These are phyloP conservation scores for Aspergillus melleus DNA, from an alignment of 2,329 filamentous ascomycete genomes.

Conservation along the genomic window DNA sequence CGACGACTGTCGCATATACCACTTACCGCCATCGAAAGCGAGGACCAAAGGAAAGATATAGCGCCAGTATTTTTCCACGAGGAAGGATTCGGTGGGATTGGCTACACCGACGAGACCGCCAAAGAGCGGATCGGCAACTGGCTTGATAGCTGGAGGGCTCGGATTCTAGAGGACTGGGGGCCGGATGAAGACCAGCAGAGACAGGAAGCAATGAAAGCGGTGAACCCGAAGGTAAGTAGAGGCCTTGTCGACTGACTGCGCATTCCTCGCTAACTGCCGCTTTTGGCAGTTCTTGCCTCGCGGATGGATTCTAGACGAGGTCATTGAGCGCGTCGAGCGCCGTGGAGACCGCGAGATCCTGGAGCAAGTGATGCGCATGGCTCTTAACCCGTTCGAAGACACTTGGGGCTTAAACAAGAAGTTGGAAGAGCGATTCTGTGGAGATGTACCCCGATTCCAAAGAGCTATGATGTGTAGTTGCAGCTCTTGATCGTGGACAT, in stretches of 20 bases:
- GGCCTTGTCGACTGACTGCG: conserved; percentile 1
- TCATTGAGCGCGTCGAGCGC: conserved; percentile 87
- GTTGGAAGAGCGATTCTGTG: conserved; percentile 80
- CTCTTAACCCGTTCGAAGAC: conserved; percentile 81
- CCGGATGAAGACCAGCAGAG: conserved; percentile 62
- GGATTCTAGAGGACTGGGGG: conserved; percentile 76
- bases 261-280: neutral
- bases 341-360: conserved; percentile 78
- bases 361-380: conserved; percentile 76
- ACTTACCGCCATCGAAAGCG: conserved; percentile 63
- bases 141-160: conserved; percentile 74
- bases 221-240: conserved; percentile 72
- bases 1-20: conserved; percentile 69
- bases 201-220: conserved; percentile 71
- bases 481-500: conserved; percentile 64
- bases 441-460: conserved; percentile 76
- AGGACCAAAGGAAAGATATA: conserved; percentile 62
- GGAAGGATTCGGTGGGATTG: conserved; percentile 64
- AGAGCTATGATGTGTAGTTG: conserved; percentile 93
- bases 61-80: conserved; percentile 78
- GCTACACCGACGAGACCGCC: conserved; percentile 63
- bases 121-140: conserved; percentile 70
- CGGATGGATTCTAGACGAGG: conserved; percentile 88
- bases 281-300: conserved; percentile 71
- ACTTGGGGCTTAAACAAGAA: conserved; percentile 58